Base-by-base conservation (phyloP, 2,329 filamentous ascomycete genomes). In the Pseudogymnoascus destructans region DNA sequence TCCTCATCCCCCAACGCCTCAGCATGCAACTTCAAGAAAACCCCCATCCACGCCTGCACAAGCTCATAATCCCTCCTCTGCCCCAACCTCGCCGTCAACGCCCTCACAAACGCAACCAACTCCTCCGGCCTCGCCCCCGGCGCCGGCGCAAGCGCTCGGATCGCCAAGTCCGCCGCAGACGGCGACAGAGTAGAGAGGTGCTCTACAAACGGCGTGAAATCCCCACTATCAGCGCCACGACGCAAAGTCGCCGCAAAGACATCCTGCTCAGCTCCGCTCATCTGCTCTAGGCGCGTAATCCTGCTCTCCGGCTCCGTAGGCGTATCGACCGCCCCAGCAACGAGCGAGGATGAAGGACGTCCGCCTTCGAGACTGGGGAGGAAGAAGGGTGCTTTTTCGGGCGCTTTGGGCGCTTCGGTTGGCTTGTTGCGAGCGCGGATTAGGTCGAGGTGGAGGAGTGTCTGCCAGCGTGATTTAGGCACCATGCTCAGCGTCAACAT, bases 301-400 rank as follows among this genome's bases (percentile, higher is more conserved):
- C 64, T 60, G 52, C 62, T 52, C 10, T 69, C 63, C 11, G 68
- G 59, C 40, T 70, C 59, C 55, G 64, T 58, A 25, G 59, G 36
- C 57, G 60, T 36, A 46, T 59, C 72, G 5, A 57, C 36, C 5
- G 54, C 27, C 5, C 63, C 59, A 19, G 66, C 64, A 17, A 66
- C 63, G 55, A 69, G 59, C 21, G 68, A 59, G 27, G 70, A 67
- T 15, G 46, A 55, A 3, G 9, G 30, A 7, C 33, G 54, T 21
- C 54, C 54, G 27, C 54, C 54, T 13, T 77, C 76, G 3, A 85
- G 74, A 0, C 85, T 85, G 0, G 90, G 89, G 3, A 97, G 77
- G 76, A 97, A 97, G 77, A 97, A 97, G 0, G 93, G 95, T 0
- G 92, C 92, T 68, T 95, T 95, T 69, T 96, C 89, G 0, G 93